Base-by-base conservation (phyloP, 2,329 filamentous ascomycete genomes). In the Byssothecium circinans region DNA sequence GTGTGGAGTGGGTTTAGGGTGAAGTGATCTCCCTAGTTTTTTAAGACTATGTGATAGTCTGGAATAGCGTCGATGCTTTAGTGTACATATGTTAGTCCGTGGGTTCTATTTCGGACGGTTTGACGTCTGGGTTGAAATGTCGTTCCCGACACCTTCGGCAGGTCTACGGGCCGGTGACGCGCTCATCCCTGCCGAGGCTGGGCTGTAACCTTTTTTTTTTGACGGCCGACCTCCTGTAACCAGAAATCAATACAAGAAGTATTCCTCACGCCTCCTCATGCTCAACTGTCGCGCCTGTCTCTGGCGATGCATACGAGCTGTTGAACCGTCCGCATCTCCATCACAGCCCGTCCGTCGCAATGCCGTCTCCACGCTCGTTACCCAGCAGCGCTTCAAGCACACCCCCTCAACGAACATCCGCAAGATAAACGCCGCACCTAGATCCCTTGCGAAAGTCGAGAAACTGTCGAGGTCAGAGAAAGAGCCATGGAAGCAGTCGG, bases 201-300 rank as follows among this genome's bases (percentile, higher is more conserved):
- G 42, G 25, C 37, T 47, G 43, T 49, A 51, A 53, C 47, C 54
- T 61, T 58, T 60, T 60, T 51, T 48, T 42, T 8, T 18, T 23
- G 27, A 29, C 25, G 7, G 19, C 33, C 14, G 17, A 33, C 20
- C 36, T 27, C 20, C 42, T 52, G 45, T 36, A 47, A 43, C 44
- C 39, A 47, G 20, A 29, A 47, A 38, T 33, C 42, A 52, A 52
- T 36, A 44, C 49, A 32, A 32, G 6, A 32, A 32, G 5, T 32
- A 4, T 32, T n/a, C 12, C 29, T 53, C 36, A 22, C 36, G 48
- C 20, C 43, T 53, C 41, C 51, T 49, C 43, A 78, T 78, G 75
- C 67, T 76, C 49, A 72, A 71, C 41, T 77, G 75, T 54, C 70
- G 68, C 51, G 67, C 70, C 53, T 76, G 74, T 61, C 65, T 74